A percentile compares a stretch with the other conserved stretches of the same genome.
phyloP scores from a whole-genome alignment of 2,329 filamentous ascomycete species.

The Ciborinia camelliae region DNA sequence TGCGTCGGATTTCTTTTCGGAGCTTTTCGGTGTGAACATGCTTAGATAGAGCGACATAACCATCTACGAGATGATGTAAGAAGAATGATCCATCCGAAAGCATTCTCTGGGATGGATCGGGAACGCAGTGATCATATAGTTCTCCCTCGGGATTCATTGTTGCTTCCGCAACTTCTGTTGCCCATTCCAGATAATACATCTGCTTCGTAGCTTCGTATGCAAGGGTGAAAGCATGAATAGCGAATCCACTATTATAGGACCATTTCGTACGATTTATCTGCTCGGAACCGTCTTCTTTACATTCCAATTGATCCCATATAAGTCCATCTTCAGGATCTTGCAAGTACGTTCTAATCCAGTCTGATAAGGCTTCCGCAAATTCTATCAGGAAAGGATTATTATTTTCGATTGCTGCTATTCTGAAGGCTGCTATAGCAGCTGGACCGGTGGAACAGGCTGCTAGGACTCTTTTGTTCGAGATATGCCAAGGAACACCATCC shows the following conservation, averaged over 20 bases:
- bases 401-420: slow-evolving; percentile 22
- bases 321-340: slow-evolving; percentile 26
- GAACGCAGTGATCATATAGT: slow-evolving; percentile 24
- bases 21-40: slow-evolving; percentile 17
- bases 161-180: slow-evolving; percentile 24
- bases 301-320: slow-evolving; percentile 26
- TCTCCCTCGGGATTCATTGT: slow-evolving; percentile 21
- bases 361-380: slow-evolving; percentile 23
- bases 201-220: slow-evolving; percentile 20
- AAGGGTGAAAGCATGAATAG: slow-evolving; percentile 26
- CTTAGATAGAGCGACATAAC: slow-evolving; percentile 23
- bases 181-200: slow-evolving; percentile 19
- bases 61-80: slow-evolving; percentile 28
- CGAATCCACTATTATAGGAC: slow-evolving; percentile 29
- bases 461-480: slow-evolving; percentile 22
- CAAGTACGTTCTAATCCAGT: slow-evolving; percentile 19
- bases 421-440: slow-evolving; percentile 26
- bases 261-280: slow-evolving; percentile 28
- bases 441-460: slow-evolving; percentile 27
- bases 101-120: slow-evolving; percentile 18
- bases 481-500: slow-evolving; percentile 29
- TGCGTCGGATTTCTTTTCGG: slow-evolving; percentile 18
- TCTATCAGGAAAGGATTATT: slow-evolving; percentile 13
- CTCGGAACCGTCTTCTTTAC: slow-evolving; percentile 20
- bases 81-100: slow-evolving; percentile 29